Evolutionary conservation across 768 basidiomycete species (phyloP), one percentile per base, ranked within the genome.

Genomic region (Holtermanniella nyarrowii): DNA sequence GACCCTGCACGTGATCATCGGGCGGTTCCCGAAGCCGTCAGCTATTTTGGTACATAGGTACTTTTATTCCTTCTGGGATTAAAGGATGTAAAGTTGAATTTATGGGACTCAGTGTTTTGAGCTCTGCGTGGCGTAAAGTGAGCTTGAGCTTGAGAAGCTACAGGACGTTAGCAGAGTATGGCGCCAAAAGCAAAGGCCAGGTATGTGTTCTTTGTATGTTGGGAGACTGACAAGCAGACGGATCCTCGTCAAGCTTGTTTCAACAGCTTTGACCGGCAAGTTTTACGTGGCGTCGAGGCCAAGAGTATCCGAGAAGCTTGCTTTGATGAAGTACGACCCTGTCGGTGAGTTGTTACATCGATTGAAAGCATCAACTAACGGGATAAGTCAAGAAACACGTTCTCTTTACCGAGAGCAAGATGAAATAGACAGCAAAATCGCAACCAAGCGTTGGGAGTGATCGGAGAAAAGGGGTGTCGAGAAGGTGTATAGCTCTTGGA

Each of bases 301-400:
- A 40, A 78, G 89, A 11, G 71, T 78, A 63, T 84, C 82, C 1
- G 81, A 86, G n/a, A 84, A 79, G 70, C 73, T 93, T 46, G 82
- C 86, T 5, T 83, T 86, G n/a, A 84, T 91, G 61, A 93, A 91
- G 71, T 91, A 90, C 68, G 89, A 93, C 64, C 87, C 88, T 1
- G 74, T 76, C 65, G 86, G 88, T 88, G 69, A 52, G 80, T 69
- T 10, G 4, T 11, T 40, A 16, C 5, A 13, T 13, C 21, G 21
- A 13, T 26, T 23, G 21, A 13, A 5, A 37, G 31, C 31, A 37
- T n/a, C n/a, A n/a, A n/a, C 31, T 44, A n/a, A 14, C 27, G 45
- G 39, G 45, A n/a, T 40, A 40, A 70, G 68, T 66, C 25, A 67
- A 67, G 52, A 52, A 55, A 44, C 68, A 70, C 48, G 68, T 70